A percentile compares a stretch with the other conserved stretches of the same genome.
These are phyloP conservation scores for Ustilaginoidea virens DNA, from an alignment of 2,329 filamentous ascomycete genomes.

Conservation along the genomic window DNA sequence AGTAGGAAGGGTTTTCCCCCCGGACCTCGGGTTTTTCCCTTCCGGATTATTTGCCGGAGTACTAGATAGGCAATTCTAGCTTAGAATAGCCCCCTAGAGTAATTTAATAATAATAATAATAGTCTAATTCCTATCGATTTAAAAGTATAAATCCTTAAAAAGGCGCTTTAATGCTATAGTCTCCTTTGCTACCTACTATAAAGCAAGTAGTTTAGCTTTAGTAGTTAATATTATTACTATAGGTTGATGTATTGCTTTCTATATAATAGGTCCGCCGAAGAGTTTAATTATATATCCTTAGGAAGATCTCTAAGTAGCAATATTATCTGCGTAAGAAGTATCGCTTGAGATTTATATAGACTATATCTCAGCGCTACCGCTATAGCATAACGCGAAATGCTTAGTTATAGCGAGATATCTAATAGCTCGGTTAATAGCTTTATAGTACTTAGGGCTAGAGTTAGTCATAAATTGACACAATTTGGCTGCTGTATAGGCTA, in stretches of 20 bases:
- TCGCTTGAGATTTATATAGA: neutral
- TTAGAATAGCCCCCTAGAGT: too few relatives aligned
- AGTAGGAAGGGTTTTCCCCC: too few relatives aligned
- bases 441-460: too few relatives aligned
- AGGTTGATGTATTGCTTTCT: neutral
- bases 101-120: too few relatives aligned
- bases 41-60: too few relatives aligned
- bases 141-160: too few relatives aligned
- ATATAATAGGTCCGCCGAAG: neutral
- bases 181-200: neutral
- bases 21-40: too few relatives aligned
- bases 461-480: neutral
- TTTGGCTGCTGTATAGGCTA: neutral
- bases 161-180: too few relatives aligned
- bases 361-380: neutral
- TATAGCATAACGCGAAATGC: neutral
- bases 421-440: neutral
- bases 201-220: neutral
- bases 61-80: too few relatives aligned
- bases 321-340: neutral
- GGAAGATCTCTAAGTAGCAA: neutral
- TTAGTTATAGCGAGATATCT: neutral
- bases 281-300: neutral
- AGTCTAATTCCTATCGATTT: neutral
- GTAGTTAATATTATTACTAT: neutral